Evolutionary conservation across 179 eudicot species (phyloP).

Genomic region (Heliamphora pulchella): DNA sequence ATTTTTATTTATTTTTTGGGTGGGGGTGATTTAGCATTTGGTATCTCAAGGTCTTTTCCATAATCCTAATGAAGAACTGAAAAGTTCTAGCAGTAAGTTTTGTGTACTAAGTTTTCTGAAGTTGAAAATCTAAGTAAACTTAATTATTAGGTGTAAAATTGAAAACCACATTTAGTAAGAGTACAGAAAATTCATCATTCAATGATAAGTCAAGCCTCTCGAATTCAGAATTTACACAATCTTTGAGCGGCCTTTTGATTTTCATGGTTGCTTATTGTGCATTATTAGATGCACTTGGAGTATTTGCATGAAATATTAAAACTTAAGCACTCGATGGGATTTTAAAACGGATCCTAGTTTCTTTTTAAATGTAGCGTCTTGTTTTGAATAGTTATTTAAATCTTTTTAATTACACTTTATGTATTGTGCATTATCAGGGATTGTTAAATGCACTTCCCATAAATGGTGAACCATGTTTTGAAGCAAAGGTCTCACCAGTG

Average conservation of each 20-base stretch:
- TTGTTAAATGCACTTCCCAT: not conserved
- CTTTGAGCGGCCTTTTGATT: not conserved
- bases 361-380: no score
- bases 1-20: no score
- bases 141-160: not conserved
- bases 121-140: not conserved
- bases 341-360: no score
- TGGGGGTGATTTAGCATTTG: not conserved
- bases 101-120: not conserved
- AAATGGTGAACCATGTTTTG: no score
- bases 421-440: not conserved
- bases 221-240: not conserved
- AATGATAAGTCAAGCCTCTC: not conserved
- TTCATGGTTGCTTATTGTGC: not conserved
- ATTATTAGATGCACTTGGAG: not conserved
- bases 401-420: not conserved
- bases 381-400: not conserved
- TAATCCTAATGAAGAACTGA: not conserved
- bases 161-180: not conserved
- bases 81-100: not conserved
- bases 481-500: not conserved
- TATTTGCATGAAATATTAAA: not conserved
- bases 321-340: not conserved
- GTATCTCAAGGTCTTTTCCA: not conserved
- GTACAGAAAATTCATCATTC: not conserved